phyloP scores from a whole-genome alignment of 2,329 filamentous ascomycete species.

The Aspergillus eucalypticola region DNA sequence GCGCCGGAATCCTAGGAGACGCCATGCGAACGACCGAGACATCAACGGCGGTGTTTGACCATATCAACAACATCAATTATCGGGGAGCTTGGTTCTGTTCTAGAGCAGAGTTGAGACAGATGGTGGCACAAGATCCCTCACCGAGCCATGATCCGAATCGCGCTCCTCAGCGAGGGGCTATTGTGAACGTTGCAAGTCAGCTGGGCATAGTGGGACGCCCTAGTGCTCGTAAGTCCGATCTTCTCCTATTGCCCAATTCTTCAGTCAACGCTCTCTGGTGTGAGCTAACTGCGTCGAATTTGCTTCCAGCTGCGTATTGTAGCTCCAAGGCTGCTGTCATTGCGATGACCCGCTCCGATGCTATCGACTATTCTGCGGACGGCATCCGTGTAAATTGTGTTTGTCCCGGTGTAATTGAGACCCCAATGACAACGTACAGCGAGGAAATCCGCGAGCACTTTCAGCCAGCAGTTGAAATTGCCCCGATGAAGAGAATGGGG shows the following conservation, averaged over 20 bases:
- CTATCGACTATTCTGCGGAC: slow-evolving; percentile 55
- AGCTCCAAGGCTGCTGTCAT: slow-evolving; percentile 61
- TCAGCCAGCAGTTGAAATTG: slow-evolving; percentile 47
- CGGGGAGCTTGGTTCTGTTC: slow-evolving; percentile 53
- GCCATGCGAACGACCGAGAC: slow-evolving; percentile 44
- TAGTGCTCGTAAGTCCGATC: slow-evolving; percentile 42
- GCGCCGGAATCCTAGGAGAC: slow-evolving; percentile 51
- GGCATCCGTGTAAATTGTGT: slow-evolving; percentile 38
- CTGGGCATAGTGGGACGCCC: slow-evolving; percentile 53
- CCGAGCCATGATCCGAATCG: slow-evolving; percentile 38
- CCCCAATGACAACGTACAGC: slow-evolving; percentile 48
- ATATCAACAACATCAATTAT: slow-evolving; percentile 58
- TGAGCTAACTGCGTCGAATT: not conserved
- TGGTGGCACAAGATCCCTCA: slow-evolving; percentile 50
- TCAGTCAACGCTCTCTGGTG: not conserved
- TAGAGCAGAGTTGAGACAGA: slow-evolving; percentile 46
- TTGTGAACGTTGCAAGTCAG: slow-evolving; percentile 57
- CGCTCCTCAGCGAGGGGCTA: slow-evolving; percentile 46
- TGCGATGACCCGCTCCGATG: slow-evolving; percentile 58
- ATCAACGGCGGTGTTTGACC: slow-evolving; percentile 52
- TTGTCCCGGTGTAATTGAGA: slow-evolving; percentile 49
- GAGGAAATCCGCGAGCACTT: slow-evolving; percentile 43
- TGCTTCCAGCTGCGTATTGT: slow-evolving; percentile 53
- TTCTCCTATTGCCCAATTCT: not conserved
- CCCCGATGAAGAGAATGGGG: slow-evolving; percentile 56